Evolutionary conservation across 108 stramenopile genomes (phyloP).

Genomic region (Heterococcus sp.): DNA sequence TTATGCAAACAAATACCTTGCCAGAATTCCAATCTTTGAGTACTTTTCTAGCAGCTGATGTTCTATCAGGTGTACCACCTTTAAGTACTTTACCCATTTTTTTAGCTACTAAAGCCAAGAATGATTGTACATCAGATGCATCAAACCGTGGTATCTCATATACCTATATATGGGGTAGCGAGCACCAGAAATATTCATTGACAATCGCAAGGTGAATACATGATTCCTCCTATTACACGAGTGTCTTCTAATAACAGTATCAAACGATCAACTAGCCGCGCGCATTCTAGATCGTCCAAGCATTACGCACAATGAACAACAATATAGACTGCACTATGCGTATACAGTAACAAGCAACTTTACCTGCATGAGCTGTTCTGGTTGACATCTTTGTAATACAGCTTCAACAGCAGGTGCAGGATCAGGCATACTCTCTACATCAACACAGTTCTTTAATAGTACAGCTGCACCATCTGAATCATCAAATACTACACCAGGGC

Average conservation of each 20-base stretch:
- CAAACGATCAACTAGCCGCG: too few relatives aligned
- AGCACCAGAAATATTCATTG: too few relatives aligned
- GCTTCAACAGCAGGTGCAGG: slow-evolving; percentile 81
- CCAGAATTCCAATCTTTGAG: slow-evolving; percentile 96
- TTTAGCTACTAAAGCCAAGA: slow-evolving; percentile 88
- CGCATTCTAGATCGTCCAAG: too few relatives aligned
- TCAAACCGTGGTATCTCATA: slow-evolving; percentile 88
- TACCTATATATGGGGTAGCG: too few relatives aligned
- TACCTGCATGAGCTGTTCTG: slow-evolving; percentile 80
- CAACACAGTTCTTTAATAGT: slow-evolving; percentile 85
- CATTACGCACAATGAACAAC: too few relatives aligned
- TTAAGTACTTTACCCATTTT: slow-evolving; percentile 82
- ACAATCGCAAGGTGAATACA: too few relatives aligned
- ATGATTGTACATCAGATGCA: slow-evolving; percentile 64
- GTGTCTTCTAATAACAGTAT: too few relatives aligned
- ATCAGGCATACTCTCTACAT: slow-evolving; percentile 84
- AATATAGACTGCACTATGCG: too few relatives aligned
- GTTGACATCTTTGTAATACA: slow-evolving; percentile 75
- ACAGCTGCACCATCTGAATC: slow-evolving; percentile 64
- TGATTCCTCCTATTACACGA: too few relatives aligned
- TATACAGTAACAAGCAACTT: too few relatives aligned
- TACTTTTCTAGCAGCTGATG: slow-evolving; percentile 80
- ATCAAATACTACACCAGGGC: slow-evolving; percentile 93
- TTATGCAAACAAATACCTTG: slow-evolving; percentile 28
- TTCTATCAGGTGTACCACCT: slow-evolving; percentile 91